Evolutionary conservation across 768 basidiomycete species (phyloP).

Genomic region (Lepiota brunneoincarnata): DNA sequence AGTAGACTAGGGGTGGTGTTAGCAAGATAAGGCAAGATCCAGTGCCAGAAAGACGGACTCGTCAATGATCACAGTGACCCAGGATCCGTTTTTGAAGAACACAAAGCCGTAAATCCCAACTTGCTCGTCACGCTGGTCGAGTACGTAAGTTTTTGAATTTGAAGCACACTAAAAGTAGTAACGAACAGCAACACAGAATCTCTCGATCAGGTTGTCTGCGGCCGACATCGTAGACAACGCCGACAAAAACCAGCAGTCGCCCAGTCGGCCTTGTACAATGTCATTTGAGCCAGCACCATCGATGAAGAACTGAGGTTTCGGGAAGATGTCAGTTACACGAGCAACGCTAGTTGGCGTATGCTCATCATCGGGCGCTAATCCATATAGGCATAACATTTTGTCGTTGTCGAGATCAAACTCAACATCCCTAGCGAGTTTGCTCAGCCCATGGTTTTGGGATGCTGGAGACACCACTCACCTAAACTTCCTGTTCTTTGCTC

Average conservation of each 20-base stretch:
- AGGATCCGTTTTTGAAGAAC: conserved; percentile 48
- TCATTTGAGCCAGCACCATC: conserved; percentile 45
- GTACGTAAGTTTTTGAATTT: neutral
- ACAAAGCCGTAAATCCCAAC: conserved; percentile 60
- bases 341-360: neutral
- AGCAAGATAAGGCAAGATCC: neutral
- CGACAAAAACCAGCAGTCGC: conserved; percentile 56
- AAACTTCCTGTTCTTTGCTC: conserved; percentile 41
- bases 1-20: conserved; percentile 32
- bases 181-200: conserved; percentile 34
- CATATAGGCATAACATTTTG: conserved; percentile 34
- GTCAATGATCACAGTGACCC: conserved; percentile 58
- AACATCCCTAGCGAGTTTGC: conserved; percentile 36
- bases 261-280: conserved; percentile 47
- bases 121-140: conserved; percentile 41
- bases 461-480: conserved; percentile 27
- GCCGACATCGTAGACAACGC: conserved; percentile 51
- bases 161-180: neutral
- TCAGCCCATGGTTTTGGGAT: neutral
- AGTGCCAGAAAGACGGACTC: conserved; percentile 35
- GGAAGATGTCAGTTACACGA: conserved; percentile 34
- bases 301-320: conserved; percentile 47
- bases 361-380: conserved; percentile 20
- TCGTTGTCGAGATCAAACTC: conserved; percentile 51
- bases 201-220: conserved; percentile 45